Conservation (phyloP, 495 filamentous ascomycete species). For the Aspergillus affinis region DNA sequence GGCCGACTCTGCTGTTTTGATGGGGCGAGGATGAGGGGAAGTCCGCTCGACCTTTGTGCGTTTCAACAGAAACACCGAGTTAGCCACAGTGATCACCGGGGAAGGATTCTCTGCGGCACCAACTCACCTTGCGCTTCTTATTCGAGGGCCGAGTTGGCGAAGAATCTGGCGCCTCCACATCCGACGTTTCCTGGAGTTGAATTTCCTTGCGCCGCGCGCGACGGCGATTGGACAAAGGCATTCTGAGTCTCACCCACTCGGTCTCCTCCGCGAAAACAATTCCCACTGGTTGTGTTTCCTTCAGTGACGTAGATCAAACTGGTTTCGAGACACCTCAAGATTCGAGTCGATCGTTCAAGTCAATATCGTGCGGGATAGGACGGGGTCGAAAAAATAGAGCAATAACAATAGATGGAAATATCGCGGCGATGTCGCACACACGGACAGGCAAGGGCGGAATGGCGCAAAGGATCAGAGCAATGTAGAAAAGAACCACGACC, state of each 20-base stretch:
- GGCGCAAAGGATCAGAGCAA: conserved; percentile 7
- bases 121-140: conserved; percentile 72
- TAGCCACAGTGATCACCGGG: neutral
- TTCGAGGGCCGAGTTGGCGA: conserved; percentile 71
- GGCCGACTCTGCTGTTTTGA: conserved; percentile 37
- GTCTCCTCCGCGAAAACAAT: neutral
- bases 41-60: conserved; percentile 37
- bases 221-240: conserved; percentile 54
- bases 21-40: conserved; percentile 27
- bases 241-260: conserved; percentile 18
- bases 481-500: conserved; percentile 13
- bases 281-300: neutral
- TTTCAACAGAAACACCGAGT: neutral
- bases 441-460: neutral
- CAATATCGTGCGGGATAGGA: neutral
- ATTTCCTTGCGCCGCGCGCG: conserved; percentile 52
- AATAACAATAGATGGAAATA: neutral
- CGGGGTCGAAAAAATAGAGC: neutral
- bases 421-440: neutral
- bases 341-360: neutral
- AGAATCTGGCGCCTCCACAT: conserved; percentile 58
- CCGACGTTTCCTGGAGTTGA: conserved; percentile 47
- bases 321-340: neutral
- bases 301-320: neutral
- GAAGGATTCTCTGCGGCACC: neutral